Evolutionary conservation across 305 asterid genomes (phyloP).

Genomic region (Solanum hybrid): DNA sequence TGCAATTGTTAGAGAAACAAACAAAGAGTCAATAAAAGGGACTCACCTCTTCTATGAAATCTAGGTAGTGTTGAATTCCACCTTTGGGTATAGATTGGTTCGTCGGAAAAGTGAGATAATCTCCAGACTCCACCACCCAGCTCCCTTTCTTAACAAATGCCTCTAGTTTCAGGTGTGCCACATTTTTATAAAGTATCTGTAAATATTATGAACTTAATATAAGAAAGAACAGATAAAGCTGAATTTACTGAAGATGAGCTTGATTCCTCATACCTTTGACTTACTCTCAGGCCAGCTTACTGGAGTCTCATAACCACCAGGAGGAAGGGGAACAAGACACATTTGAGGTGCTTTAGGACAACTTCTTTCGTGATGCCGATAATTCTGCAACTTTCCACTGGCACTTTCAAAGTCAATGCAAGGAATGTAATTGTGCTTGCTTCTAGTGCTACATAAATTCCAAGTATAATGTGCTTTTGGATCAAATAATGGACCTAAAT

Average conservation of each 20-base stretch:
- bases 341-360: constrained; percentile 58
- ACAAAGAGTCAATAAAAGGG: constrained; percentile 2
- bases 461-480: constrained; percentile 53
- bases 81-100: constrained; percentile 46
- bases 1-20: background rate
- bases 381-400: constrained; percentile 37
- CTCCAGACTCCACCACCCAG: constrained; percentile 76
- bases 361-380: constrained; percentile 84
- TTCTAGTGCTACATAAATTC: constrained; percentile 70
- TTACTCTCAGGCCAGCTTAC: constrained; percentile 85
- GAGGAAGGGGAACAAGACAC: constrained; percentile 93
- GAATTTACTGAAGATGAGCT: background rate
- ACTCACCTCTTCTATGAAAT: constrained; percentile 79
- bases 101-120: constrained; percentile 63
- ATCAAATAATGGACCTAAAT: constrained; percentile 64
- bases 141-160: constrained; percentile 53
- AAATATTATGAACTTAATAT: constrained; percentile 1
- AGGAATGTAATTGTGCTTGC: constrained; percentile 90
- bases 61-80: constrained; percentile 77
- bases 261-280: constrained; percentile 39
- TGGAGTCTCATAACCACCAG: constrained; percentile 60
- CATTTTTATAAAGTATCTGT: constrained; percentile 77
- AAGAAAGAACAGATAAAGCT: background rate
- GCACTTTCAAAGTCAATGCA: constrained; percentile 76
- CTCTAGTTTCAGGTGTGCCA: constrained; percentile 82